Evolutionary conservation across 371 early-diverging fungal genomes (phyloP).

Genomic region (Haplosporangium sp.): DNA sequence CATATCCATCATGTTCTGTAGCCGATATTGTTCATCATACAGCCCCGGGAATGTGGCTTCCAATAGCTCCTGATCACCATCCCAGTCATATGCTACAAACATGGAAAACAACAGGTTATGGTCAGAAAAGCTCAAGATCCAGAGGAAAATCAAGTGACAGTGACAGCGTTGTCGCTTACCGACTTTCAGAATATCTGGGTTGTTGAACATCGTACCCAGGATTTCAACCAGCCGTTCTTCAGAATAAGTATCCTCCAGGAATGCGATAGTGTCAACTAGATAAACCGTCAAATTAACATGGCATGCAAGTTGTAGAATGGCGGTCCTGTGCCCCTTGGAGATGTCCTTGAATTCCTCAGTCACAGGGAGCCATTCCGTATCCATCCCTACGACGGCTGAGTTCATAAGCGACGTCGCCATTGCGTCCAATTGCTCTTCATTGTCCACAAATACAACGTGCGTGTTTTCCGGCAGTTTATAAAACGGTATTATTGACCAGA

Average conservation of each 20-base stretch:
- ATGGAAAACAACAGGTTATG: neutral
- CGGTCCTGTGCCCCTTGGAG: slow-evolving; percentile 13
- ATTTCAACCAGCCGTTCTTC: slow-evolving; percentile 8
- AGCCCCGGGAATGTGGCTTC: slow-evolving; percentile 17
- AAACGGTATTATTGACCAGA: neutral
- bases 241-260: slow-evolving; percentile 6
- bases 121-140: neutral
- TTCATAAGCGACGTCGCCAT: slow-evolving; percentile 6
- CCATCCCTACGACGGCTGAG: slow-evolving; percentile 26
- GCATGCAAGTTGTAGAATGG: slow-evolving; percentile 32
- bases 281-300: slow-evolving; percentile 24
- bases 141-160: too few relatives aligned
- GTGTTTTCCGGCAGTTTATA: slow-evolving; percentile 12
- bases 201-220: slow-evolving; percentile 18
- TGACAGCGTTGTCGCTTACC: slow-evolving; percentile 21
- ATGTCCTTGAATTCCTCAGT: slow-evolving; percentile 10
- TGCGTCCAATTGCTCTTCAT: neutral
- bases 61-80: slow-evolving; percentile 31
- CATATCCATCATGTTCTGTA: slow-evolving; percentile 30
- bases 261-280: slow-evolving; percentile 29
- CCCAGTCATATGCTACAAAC: slow-evolving; percentile 34
- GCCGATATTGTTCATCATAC: slow-evolving; percentile 6
- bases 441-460: slow-evolving; percentile 13
- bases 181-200: slow-evolving; percentile 13
- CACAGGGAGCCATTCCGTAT: slow-evolving; percentile 41